Base-by-base conservation (phyloP, 306 rosid genomes). In the Vigna trinervia region DNA sequence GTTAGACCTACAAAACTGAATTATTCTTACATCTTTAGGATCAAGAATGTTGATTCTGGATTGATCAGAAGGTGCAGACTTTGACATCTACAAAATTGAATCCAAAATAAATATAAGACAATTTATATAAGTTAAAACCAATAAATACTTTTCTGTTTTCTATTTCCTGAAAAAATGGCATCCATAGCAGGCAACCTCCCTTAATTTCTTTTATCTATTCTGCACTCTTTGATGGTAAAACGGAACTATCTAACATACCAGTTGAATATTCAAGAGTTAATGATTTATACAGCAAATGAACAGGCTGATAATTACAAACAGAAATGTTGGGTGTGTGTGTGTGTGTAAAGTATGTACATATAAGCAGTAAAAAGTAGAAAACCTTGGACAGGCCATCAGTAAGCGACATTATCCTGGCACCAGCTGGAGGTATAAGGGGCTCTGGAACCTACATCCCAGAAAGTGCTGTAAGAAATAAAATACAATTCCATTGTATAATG, bases 311-410 rank as follows among this genome's bases (percentile, higher is more conserved):
- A 30, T 46, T 41, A 58, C 34, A 63, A 57, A 5, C 22, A 36
- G 14, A 74, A 66, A 43, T 69, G 14, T 58, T 7, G 41, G 8
- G 41, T 6, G 39, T 52, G 46, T 7, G 41, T 36, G 51, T 23
- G 46, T 53, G 59, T 12, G 30, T 5, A 48, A 12, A 15, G 34
- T 41, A 19, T 52, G 59, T 9, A 17, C 15, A n/a, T 28, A 12
- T 22, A 22, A 34, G 22, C 38, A 4, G 39, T 12, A 79, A 61
- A 69, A 74, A 63, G 17, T 15, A 68, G 36, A 78, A 58, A 66
- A 94, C 98, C 98, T 95, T 95, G 64, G 97, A 90, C 76, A 86
- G 85, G 74, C 98, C 98, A 87, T 95, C 97, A 38, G 93, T 91
- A 69, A 95, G 87, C 57, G 98, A 95, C 98, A 95, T 95, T 70